Conservation (phyloP, 1,139 yeast genomes). For the Taphrina wiesneri region DNA sequence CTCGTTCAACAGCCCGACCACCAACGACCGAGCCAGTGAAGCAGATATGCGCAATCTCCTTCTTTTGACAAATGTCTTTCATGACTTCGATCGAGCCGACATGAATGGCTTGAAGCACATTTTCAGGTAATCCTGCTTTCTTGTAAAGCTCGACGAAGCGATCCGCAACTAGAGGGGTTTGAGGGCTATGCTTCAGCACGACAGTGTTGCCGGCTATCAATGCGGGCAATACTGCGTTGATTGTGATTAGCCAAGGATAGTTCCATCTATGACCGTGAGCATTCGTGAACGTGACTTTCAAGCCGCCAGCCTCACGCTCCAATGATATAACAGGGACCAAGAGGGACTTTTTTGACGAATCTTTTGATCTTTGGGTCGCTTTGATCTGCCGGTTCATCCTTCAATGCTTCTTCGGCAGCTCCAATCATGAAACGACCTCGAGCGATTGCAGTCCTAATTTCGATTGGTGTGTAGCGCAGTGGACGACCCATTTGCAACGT, state of each 20-base stretch:
- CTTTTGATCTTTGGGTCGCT: conserved; percentile 43
- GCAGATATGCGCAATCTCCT: conserved; percentile 69
- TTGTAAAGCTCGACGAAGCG: conserved; percentile 61
- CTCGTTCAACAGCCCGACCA: conserved; percentile 73
- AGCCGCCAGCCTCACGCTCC: conserved; percentile 16
- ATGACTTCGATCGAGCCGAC: conserved; percentile 62
- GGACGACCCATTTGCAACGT: conserved; percentile 49
- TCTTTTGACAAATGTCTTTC: conserved; percentile 64
- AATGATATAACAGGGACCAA: conserved; percentile 79
- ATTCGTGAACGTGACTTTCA: not conserved
- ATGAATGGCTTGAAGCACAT: conserved; percentile 69
- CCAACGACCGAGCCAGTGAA: conserved; percentile 87
- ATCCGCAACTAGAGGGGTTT: conserved; percentile 77
- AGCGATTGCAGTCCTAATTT: conserved; percentile 45
- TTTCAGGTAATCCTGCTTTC: conserved; percentile 78
- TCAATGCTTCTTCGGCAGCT: conserved; percentile 46
- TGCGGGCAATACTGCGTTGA: conserved; percentile 83
- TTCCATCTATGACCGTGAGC: conserved; percentile 54
- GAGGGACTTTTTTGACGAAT: conserved; percentile 63
- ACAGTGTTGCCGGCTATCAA: conserved; percentile 80
- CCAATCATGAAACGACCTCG: conserved; percentile 44
- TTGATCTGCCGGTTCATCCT: conserved; percentile 44
- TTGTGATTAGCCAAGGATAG: conserved; percentile 75
- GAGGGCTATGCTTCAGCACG: conserved; percentile 77
- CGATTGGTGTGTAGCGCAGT: conserved; percentile 45